phyloP scores from a whole-genome alignment of 2,329 filamentous ascomycete species.

The Sclerotinia borealis region DNA sequence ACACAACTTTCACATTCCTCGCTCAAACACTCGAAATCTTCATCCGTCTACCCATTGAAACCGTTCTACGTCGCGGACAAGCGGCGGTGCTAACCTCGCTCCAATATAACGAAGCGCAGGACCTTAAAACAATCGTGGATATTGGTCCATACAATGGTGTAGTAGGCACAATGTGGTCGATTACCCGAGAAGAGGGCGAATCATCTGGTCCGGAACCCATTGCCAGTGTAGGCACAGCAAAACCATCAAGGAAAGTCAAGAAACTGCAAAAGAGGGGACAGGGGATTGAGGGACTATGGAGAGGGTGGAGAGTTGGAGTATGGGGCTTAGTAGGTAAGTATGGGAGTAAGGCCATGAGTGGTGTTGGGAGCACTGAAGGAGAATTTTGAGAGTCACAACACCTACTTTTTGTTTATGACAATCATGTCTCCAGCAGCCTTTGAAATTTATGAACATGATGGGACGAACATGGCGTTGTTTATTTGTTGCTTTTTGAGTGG shows the following conservation, averaged over 20 bases:
- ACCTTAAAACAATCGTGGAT: constrained; percentile 63
- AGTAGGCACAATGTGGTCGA: constrained; percentile 83
- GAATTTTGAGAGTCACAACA: constrained; percentile 24
- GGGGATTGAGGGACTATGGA: constrained; percentile 49
- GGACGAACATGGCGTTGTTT: not conserved
- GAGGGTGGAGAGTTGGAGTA: constrained; percentile 52
- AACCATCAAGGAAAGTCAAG: constrained; percentile 15
- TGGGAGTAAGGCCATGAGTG: constrained; percentile 35
- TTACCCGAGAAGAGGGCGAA: constrained; percentile 82
- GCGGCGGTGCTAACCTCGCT: constrained; percentile 55
- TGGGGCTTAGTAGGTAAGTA: constrained; percentile 52
- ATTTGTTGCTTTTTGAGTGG: not conserved
- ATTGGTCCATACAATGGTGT: constrained; percentile 79
- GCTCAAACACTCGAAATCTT: constrained; percentile 76
- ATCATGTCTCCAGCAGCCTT: not conserved
- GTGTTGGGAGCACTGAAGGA: constrained; percentile 25
- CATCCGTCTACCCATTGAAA: constrained; percentile 84
- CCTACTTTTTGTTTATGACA: not conserved
- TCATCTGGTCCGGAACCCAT: constrained; percentile 8
- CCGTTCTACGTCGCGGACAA: constrained; percentile 82
- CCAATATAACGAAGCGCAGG: constrained; percentile 11
- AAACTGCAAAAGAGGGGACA: constrained; percentile 38
- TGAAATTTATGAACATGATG: not conserved
- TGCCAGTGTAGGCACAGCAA: not conserved
- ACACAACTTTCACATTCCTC: constrained; percentile 76